These are phyloP conservation scores for Xylariales sp. DNA, from an alignment of 2,329 filamentous ascomycete species.

Conservation along the genomic window DNA sequence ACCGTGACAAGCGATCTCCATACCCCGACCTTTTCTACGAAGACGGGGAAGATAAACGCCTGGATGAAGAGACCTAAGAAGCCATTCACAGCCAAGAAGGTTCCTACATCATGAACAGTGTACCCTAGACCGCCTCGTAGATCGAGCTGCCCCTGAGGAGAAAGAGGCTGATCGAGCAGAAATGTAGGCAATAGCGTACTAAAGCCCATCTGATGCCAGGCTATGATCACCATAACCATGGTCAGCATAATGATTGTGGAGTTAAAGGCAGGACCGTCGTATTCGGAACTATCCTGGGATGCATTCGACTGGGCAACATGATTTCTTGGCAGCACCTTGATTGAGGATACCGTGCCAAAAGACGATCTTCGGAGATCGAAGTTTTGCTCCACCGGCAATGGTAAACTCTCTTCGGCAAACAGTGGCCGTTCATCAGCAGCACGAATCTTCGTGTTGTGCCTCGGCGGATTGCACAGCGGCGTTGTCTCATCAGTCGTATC, in stretches of 20 bases:
- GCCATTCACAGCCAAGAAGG: conserved; percentile 67
- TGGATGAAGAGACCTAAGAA: conserved; percentile 70
- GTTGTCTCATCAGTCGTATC: conserved; percentile 13
- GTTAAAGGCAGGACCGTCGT: conserved; percentile 28
- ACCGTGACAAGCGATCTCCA: conserved; percentile 64
- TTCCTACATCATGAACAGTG: conserved; percentile 60
- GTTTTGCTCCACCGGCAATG: conserved; percentile 26
- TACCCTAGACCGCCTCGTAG: conserved; percentile 61
- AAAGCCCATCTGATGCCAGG: conserved; percentile 43
- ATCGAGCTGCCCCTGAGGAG: conserved; percentile 26
- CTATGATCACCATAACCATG: conserved; percentile 32
- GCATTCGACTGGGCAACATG: conserved; percentile 12
- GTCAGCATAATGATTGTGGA: conserved; percentile 37
- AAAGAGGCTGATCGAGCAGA: conserved; percentile 31
- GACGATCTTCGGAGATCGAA: conserved; percentile 32
- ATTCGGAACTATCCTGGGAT: conserved; percentile 5
- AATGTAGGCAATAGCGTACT: conserved; percentile 36
- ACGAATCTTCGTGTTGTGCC: conserved; percentile 19
- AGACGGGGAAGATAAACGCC: conserved; percentile 62
- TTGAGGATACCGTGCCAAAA: conserved; percentile 37
- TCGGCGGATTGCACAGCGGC: conserved; percentile 9
- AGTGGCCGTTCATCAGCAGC: conserved; percentile 19
- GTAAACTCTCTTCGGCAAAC: conserved; percentile 29
- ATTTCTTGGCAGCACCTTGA: too few species aligned
- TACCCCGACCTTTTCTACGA: conserved; percentile 60